phyloP scores from a whole-genome alignment of 1,139 yeast species.

The Suhomyces maxii region DNA sequence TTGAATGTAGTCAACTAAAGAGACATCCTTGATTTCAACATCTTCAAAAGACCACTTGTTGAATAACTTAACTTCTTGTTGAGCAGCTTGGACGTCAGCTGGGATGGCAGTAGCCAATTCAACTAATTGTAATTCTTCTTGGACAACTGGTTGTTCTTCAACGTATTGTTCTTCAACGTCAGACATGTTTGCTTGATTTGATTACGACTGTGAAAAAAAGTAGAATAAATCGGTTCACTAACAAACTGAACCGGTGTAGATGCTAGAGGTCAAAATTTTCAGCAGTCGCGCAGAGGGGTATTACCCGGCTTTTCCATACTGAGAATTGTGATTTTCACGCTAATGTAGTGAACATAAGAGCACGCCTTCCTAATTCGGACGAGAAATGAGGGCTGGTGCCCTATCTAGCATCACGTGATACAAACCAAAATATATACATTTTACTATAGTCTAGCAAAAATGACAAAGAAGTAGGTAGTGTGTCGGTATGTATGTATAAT shows the following conservation, averaged over 20 bases:
- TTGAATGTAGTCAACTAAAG: constrained; percentile 97
- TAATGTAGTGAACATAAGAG: constrained; percentile 14
- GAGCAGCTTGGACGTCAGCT: constrained; percentile 95
- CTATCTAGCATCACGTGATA: constrained; percentile 13
- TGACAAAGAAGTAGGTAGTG: no score
- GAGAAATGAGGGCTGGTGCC: constrained; percentile 12
- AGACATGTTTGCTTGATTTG: constrained; percentile 36
- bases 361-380: constrained; percentile 13
- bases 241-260: constrained; percentile 1
- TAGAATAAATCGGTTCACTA: constrained; percentile 7
- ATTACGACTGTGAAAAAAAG: constrained; percentile 11
- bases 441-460: no score
- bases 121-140: constrained; percentile 75
- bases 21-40: constrained; percentile 95
- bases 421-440: no score
- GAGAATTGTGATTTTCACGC: constrained; percentile 4
- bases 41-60: constrained; percentile 99
- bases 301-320: constrained; percentile 12
- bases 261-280: constrained; percentile 9
- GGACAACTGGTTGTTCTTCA: constrained; percentile 68
- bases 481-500: accelerated
- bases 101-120: constrained; percentile 94
- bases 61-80: constrained; percentile 95
- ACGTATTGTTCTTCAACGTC: constrained; percentile 52
- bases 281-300: constrained; percentile 8